A percentile compares a stretch with the other conserved stretches of the same genome.
Conservation (phyloP, 1,139 yeast species). For the Zygosaccharomyces pseudobailii region DNA sequence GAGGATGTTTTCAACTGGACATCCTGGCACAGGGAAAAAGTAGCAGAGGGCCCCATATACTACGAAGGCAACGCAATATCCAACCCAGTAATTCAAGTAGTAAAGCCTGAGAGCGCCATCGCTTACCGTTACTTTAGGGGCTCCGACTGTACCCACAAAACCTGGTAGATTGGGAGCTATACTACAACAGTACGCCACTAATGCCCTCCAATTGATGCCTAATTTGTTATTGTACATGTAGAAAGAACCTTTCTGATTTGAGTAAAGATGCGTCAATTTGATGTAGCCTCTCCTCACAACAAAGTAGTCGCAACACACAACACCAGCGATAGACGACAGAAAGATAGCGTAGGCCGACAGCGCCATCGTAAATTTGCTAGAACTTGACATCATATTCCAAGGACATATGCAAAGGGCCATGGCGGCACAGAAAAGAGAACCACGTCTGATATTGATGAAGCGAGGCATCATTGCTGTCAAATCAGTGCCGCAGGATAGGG, state of each 20-base stretch:
- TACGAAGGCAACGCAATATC: constrained; percentile 55
- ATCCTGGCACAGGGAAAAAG: constrained; percentile 57
- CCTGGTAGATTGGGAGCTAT: constrained; percentile 82
- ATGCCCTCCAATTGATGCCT: constrained; percentile 82
- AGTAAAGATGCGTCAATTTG: constrained; percentile 59
- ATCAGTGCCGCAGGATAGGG: constrained; percentile 88
- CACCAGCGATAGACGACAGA: constrained; percentile 83
- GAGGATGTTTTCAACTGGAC: constrained; percentile 47
- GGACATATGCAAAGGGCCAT: constrained; percentile 80
- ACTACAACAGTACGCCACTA: constrained; percentile 66
- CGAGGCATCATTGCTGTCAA: constrained; percentile 78
- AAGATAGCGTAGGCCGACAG: constrained; percentile 83
- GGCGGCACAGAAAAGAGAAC: constrained; percentile 73
- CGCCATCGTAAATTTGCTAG: constrained; percentile 77
- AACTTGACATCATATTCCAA: constrained; percentile 75
- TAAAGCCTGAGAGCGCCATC: constrained; percentile 69
- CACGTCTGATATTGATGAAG: constrained; percentile 76
- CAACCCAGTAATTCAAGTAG: constrained; percentile 68
- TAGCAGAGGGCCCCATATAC: constrained; percentile 48
- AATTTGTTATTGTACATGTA: constrained; percentile 54
- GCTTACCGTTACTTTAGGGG: constrained; percentile 51
- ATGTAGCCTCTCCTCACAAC: constrained; percentile 70
- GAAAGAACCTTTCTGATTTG: constrained; percentile 40
- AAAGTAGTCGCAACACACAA: constrained; percentile 70
- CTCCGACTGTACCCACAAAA: constrained; percentile 76